Evolutionary conservation across 306 rosid genomes (phyloP), one percentile per base, ranked within the genome.

Genomic region (Cucumis melo): DNA sequence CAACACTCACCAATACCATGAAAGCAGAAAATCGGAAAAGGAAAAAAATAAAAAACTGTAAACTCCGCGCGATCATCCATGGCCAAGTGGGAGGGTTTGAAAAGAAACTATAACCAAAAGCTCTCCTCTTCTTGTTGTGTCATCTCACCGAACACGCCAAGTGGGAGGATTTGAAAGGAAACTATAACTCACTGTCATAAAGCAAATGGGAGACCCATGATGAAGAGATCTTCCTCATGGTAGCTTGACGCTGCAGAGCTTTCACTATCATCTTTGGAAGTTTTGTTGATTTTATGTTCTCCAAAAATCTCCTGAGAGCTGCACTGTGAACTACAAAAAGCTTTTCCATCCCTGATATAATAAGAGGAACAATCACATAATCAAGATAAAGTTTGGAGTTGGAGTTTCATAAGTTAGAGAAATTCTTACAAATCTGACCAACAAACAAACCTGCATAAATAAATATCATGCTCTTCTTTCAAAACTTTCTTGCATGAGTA

Each of bases 241-340:
- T 82, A 89, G 73, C 90, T 92, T 19, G 96, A 89, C 23, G 53
- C 67, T 38, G 89, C 86, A 78, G 95, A 88, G 82, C 81, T 85
- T 79, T 82, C 86, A 20, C 78, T 80, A 3, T 82, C 83, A 76
- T 78, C 78, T 59, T 77, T 73, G 57, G 61, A 56, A 77, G 80
- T 61, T 79, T 54, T 82, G 84, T 85, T 85, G 71, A 78, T 67
- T 87, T 87, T 85, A 34, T 84, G 86, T 77, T 81, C 92, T 0
- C 75, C 79, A 59, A 76, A 86, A 79, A 76, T 79, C 78, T 79
- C 87, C 81, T 86, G 81, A 14, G 84, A 79, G 36, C 73, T 83
- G 83, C 96, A 83, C 42, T 74, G 81, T 58, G 83, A 79, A 80
- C 96, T 83, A 86, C 95, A 93, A 85, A 89, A 88, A 55, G 87